Percentiles rank a stretch among this genome's conserved stretches.
Evolutionary conservation across 2,329 filamentous ascomycete genomes (phyloP).

Genomic region (Phialemonium atrogriseum): DNA sequence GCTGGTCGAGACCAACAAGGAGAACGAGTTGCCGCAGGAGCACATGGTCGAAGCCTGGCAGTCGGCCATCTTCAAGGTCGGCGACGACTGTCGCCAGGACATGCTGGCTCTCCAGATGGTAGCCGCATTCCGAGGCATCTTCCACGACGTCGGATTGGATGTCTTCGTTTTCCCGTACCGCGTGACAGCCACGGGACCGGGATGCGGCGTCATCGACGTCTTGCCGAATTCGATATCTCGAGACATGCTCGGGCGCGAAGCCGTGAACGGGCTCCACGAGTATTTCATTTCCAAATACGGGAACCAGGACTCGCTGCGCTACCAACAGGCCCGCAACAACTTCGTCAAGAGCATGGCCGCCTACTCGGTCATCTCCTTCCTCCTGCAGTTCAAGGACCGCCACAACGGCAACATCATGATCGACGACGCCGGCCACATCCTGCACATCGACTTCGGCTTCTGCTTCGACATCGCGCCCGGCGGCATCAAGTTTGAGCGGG

Average conservation of each 20-base stretch:
- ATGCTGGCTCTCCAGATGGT: constrained; percentile 97
- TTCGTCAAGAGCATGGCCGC: constrained; percentile 99
- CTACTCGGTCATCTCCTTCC: constrained; percentile 92
- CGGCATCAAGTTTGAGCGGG: constrained; percentile 94
- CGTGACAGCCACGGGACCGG: constrained; percentile 92
- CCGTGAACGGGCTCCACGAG: constrained; percentile 95
- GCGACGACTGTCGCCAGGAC: constrained; percentile 96
- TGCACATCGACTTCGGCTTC: constrained; percentile 99
- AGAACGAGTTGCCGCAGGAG: constrained; percentile 21
- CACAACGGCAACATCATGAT: constrained; percentile 99
- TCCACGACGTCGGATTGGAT: constrained; percentile 87
- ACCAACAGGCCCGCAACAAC: constrained; percentile 91
- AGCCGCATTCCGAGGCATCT: constrained; percentile 92
- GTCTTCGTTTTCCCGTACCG: constrained; percentile 96
- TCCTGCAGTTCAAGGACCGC: constrained; percentile 97
- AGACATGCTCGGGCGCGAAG: constrained; percentile 96
- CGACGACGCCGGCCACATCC: constrained; percentile 90
- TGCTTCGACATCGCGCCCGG: constrained; percentile 98
- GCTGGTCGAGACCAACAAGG: constrained; percentile 37
- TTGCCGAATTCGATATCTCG: constrained; percentile 95
- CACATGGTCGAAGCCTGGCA: constrained; percentile 93
- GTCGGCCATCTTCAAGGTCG: constrained; percentile 98
- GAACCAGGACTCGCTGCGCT: constrained; percentile 87
- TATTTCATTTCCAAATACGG: constrained; percentile 98
- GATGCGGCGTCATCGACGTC: constrained; percentile 96